These are phyloP conservation scores for Volvariella volvacea DNA, from an alignment of 1,284 basidiomycete species.

Conservation along the genomic window DNA sequence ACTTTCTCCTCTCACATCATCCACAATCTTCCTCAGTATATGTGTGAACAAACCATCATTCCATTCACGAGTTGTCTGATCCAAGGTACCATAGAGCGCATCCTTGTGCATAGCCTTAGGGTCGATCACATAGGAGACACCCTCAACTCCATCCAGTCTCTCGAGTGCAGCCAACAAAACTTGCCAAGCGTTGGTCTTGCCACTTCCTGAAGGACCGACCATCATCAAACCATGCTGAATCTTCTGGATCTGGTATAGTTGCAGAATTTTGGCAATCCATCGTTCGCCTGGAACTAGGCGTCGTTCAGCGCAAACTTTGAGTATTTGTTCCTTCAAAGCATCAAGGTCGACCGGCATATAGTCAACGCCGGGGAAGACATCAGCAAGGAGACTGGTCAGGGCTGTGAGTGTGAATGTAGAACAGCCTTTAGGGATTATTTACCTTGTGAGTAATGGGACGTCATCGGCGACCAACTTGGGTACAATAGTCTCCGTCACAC, in stretches of 20 bases:
- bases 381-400: conserved; percentile 73
- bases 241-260: conserved; percentile 99
- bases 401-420: no score
- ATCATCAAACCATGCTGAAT: conserved; percentile 99
- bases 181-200: conserved; percentile 97
- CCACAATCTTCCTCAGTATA: conserved; percentile 95
- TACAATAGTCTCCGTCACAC: conserved; percentile 98
- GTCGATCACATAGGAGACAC: conserved; percentile 95
- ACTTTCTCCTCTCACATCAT: conserved; percentile 97
- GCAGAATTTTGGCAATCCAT: conserved; percentile 95
- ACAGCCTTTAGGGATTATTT: conserved; percentile 16
- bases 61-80: conserved; percentile 98
- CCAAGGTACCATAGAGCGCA: conserved; percentile 94
- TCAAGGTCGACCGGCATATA: conserved; percentile 89
- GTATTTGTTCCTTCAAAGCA: conserved; percentile 78
- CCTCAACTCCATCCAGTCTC: conserved; percentile 87
- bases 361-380: conserved; percentile 96
- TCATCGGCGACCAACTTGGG: conserved; percentile 98
- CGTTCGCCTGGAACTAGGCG: conserved; percentile 81
- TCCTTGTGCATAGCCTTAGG: conserved; percentile 99
- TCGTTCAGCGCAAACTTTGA: conserved; percentile 82
- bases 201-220: conserved; percentile 96
- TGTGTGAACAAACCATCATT: conserved; percentile 99
- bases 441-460: conserved; percentile 90
- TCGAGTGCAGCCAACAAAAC: conserved; percentile 89